Evolutionary conservation across 306 rosid species (phyloP), one percentile per base, ranked within the genome.

Genomic region (Cicer cuneatum): DNA sequence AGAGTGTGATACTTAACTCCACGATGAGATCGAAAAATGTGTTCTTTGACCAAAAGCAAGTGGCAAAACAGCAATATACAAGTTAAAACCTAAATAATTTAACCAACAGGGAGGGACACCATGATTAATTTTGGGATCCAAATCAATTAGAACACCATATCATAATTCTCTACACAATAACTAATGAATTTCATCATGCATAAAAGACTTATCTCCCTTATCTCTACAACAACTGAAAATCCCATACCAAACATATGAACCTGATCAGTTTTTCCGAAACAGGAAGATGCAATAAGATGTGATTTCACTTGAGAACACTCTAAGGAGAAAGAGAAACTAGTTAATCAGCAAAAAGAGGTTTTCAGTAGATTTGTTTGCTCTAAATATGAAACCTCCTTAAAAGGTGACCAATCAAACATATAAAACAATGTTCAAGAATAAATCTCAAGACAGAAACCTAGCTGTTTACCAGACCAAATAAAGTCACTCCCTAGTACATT

Each of bases 191-290:
- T 77, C 67, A 72, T 48, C 47, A 38, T 62, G 11, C 16, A 8
- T 29, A 59, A 76, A 52, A 71, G 24, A 64, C 60, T 48, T 33
- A 11, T 51, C 59, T 46, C 45, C 40, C 78, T 39, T 8, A 15
- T 24, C 63, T 75, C 76, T 58, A 24, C 41, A 59, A 53, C 69
- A 71, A 49, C 19, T 33, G 33, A 71, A 61, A 59, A 66, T 29
- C 67, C 72, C 67, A 48, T 37, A 42, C 6, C 53, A 42, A 7
- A 51, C 66, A 41, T 46, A 54, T 61, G 5, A 35, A 35, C 66
- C 21, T 60, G 45, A n/a, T 35, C 45, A 60, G 21, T 49, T 13
- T 48, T 37, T 39, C 43, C 14, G 18, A 54, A 48, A 62, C 53
- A 69, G 5, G 11, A 73, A 58, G 47, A 60, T 45, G 47, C 46